Evolutionary conservation across 2,329 filamentous ascomycete species (phyloP).

Genomic region (Anisogramma anomala): DNA sequence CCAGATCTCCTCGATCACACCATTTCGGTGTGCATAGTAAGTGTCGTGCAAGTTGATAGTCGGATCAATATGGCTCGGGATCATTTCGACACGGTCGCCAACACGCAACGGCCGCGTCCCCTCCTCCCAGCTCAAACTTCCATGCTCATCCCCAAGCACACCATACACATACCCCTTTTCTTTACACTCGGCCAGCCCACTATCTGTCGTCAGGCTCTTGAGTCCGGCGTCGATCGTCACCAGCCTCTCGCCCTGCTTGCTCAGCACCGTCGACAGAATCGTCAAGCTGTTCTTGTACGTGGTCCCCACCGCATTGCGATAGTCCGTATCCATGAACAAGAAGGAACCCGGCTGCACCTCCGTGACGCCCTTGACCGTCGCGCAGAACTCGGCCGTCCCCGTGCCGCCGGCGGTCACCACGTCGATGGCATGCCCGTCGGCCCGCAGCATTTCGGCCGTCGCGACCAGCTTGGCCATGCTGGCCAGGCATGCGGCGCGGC

Average conservation of each 20-base stretch:
- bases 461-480: conserved; percentile 33
- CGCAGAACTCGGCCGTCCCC: conserved; percentile 42
- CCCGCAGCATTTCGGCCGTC: conserved; percentile 31
- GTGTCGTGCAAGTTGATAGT: conserved; percentile 41
- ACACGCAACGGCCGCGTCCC: conserved; percentile 26
- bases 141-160: conserved; percentile 38
- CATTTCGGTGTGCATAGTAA: conserved; percentile 37
- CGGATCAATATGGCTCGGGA: conserved; percentile 43
- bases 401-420: conserved; percentile 42
- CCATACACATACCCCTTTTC: conserved; percentile 31
- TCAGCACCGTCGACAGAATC: conserved; percentile 36
- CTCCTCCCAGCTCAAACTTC: conserved; percentile 33
- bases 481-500: conserved; percentile 30
- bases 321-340: conserved; percentile 47
- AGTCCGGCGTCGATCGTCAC: conserved; percentile 39
- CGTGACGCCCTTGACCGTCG: conserved; percentile 36
- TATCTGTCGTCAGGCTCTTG: conserved; percentile 40
- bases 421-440: conserved; percentile 31
- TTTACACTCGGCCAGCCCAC: conserved; percentile 37
- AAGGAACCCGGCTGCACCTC: conserved; percentile 44
- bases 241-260: conserved; percentile 30
- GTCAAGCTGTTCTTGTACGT: conserved; percentile 38
- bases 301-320: conserved; percentile 38
- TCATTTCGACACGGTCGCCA: conserved; percentile 38
- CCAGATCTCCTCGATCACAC: conserved; percentile 40